Evolutionary conservation across 768 basidiomycete species (phyloP).

Genomic region (Strobilomyces dryophilus): DNA sequence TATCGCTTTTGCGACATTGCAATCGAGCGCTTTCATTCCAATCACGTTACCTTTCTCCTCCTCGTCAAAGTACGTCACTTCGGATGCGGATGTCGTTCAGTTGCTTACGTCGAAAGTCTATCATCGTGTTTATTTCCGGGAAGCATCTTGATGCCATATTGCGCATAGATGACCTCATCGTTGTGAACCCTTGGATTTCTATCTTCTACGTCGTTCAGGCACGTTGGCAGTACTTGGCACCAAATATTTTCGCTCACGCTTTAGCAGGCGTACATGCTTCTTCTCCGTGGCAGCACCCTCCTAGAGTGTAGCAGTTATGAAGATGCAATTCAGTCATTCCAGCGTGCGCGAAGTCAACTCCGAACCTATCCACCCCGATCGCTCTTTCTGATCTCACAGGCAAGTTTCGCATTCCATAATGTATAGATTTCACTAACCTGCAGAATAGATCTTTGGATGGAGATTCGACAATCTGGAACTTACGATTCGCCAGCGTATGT

Average conservation of each 20-base stretch:
- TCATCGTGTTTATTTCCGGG: too few relatives aligned
- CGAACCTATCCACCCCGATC: background rate
- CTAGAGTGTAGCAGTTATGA: background rate
- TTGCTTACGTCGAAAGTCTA: background rate
- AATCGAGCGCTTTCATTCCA: background rate
- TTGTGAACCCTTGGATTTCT: too few relatives aligned
- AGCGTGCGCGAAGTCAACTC: background rate
- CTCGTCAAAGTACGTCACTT: background rate
- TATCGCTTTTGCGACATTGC: background rate
- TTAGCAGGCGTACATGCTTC: background rate
- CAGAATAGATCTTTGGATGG: too few relatives aligned
- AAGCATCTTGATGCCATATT: too few relatives aligned
- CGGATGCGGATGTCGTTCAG: background rate
- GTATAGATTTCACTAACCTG: too few relatives aligned
- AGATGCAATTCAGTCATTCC: background rate
- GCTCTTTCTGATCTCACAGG: background rate
- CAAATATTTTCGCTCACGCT: background rate
- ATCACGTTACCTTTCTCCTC: background rate
- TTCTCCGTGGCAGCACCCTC: background rate
- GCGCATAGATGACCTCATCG: too few relatives aligned
- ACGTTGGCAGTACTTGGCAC: background rate
- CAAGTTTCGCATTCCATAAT: background rate
- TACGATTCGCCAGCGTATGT: background rate
- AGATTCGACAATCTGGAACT: too few relatives aligned
- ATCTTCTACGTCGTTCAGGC: background rate